Evolutionary conservation across 2,329 filamentous ascomycete genomes (phyloP), one percentile per base, ranked within the genome.

Genomic region (Arachnopeziza araneosa): DNA sequence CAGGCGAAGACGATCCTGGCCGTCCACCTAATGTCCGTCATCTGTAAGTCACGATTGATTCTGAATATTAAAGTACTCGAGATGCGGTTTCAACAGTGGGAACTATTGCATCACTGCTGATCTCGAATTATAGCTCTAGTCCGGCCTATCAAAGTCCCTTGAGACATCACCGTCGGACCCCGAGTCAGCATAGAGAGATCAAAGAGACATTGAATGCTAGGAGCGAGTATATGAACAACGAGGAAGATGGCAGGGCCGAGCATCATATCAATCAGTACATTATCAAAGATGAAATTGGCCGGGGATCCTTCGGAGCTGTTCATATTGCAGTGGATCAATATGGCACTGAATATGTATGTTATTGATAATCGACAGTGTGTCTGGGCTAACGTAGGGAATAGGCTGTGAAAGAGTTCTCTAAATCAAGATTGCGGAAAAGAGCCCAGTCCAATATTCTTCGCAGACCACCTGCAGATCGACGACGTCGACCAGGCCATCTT

Each of bases 361-460:
- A 19, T 24, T 50, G 51, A 24, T 32, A 21, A 14, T 8, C 30
- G 10, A 5, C 5, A n/a, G n/a, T 56, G 10, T 10, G 26, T 22
- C 24, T 30, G n/a, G 24, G 36, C 51, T 54, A 26, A 56, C 32
- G 19, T 24, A 19, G 60, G 68, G 64, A 59, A 22, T 71, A 96
- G 93, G 93, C 95, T 60, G 85, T 98, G 72, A 99, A 99, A 75
- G 93, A 98, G 71, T 98, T 99, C 75, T 98, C 93, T 61, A 99
- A 99, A 73, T 86, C 90, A 1, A 86, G 93, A 44, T 79, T 99
- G 58, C 86, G 93, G 55, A 96, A 93, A 77, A 89, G 92, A 58
- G 91, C 90, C 19, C 92, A 97, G 72, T 96, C 93, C 14, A 89
- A 95, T 73, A 86, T 97, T 61, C 81, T 99, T 52, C 87, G 87